Evolutionary conservation across 768 basidiomycete genomes (phyloP), one percentile per base, ranked within the genome.

Genomic region (Pulveroboletus sp.): DNA sequence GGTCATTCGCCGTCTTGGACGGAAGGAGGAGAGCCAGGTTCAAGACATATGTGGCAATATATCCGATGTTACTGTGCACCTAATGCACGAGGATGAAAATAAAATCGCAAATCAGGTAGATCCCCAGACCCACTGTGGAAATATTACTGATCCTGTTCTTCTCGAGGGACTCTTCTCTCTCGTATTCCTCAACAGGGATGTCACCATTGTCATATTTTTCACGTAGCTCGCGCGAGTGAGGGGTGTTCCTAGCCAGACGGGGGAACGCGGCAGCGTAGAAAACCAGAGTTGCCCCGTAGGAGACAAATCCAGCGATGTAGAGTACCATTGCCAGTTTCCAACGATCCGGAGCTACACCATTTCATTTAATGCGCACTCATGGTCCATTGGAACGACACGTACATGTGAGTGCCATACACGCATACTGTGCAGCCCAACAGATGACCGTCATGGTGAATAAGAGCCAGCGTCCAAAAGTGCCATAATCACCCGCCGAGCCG

Each of bases 131-230:
- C 41, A 89, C 89, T 38, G 85, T 90, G 60, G 84, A 86, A 55
- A 90, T 86, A 58, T 89, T 91, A 60, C 89, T 88, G 50, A 93
- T 86, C 54, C 83, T 71, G 53, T 89, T 93, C 76, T 89, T 89
- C 70, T 91, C 86, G 39, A 91, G 58, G 30, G 84, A 86, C 58
- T 90, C 87, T 59, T 87, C 87, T 15, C 55, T 61, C 58, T 90
- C 89, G 55, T 85, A 89, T 54, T 77, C 82, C 47, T 83, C 83
- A 12, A 69, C 66, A 0, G 72, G 58, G 10, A 84, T 80, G 51
- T 84, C 78, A 0, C 85, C 84, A 0, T 71, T 72, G 43, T 83
- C 82, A 47, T 77, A 82, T 56, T 73, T 77, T 43, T 76, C 76
- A 32, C 74, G 71, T 3, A 89, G 66, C 2, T 64, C 65, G 12